Evolutionary conservation across 2,329 filamentous ascomycete genomes (phyloP).

Genomic region (Lasiodiplodia sp.): DNA sequence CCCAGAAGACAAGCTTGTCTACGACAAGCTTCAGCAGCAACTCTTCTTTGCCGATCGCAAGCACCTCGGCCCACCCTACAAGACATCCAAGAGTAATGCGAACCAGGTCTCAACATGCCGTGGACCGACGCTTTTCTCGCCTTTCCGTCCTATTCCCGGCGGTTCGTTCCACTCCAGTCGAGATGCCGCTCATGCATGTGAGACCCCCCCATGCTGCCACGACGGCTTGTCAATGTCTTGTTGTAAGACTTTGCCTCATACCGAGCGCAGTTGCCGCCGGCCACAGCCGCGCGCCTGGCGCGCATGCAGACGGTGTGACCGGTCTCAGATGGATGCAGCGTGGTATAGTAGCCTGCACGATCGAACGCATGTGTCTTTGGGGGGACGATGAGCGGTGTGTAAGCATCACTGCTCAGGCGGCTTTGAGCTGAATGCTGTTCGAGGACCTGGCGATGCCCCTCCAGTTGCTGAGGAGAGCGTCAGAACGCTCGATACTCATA

Average conservation of each 20-base stretch:
- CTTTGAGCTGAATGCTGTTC: background rate
- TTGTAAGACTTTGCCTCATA: background rate
- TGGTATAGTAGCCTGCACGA: background rate
- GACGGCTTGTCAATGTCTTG: background rate
- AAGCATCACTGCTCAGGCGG: background rate
- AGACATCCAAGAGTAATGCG: slow-evolving; percentile 9
- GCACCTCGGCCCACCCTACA: background rate
- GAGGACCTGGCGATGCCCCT: background rate
- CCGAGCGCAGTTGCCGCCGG: background rate
- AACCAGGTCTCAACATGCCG: background rate
- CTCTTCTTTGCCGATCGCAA: slow-evolving; percentile 4
- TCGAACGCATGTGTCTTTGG: background rate
- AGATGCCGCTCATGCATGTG: background rate
- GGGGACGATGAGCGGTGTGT: background rate
- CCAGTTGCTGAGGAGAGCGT: background rate
- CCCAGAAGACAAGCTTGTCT: slow-evolving; percentile 9
- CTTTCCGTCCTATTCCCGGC: slow-evolving; percentile 8
- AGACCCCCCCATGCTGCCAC: background rate
- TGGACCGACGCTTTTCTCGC: background rate
- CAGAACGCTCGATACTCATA: background rate
- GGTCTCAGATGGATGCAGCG: slow-evolving; percentile 19
- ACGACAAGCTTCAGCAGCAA: slow-evolving; percentile 22
- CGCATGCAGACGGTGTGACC: background rate
- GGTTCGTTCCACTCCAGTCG: background rate
- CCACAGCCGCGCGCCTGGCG: slow-evolving; percentile 4